Evolutionary conservation across 306 rosid genomes (phyloP).

Genomic region (Citrullus colocynthis): DNA sequence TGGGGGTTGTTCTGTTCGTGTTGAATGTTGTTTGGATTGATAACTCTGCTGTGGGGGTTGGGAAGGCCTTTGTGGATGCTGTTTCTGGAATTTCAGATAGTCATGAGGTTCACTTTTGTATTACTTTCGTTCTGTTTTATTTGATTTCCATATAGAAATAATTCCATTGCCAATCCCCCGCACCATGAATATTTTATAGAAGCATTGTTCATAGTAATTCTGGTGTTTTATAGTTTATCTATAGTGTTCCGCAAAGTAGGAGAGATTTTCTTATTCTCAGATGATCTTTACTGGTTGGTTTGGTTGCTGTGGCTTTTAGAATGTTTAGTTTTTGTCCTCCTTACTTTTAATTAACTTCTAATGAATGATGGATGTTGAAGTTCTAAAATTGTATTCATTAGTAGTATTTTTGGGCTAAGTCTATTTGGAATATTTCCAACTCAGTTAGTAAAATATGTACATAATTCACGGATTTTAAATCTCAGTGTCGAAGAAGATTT

Average conservation of each 20-base stretch:
- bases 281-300: background rate
- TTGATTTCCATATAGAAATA: background rate
- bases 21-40: constrained; percentile 68
- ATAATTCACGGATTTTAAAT: no score
- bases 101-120: constrained; percentile 35
- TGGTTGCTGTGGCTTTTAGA: no score
- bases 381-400: no score
- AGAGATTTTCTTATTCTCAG: background rate
- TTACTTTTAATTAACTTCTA: no score
- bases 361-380: no score
- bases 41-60: constrained; percentile 63
- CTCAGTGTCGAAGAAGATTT: no score
- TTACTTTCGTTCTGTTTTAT: background rate
- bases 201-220: background rate
- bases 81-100: constrained; percentile 54
- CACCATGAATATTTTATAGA: background rate
- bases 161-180: background rate
- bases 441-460: no score
- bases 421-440: no score
- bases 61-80: constrained; percentile 50
- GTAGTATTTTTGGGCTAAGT: no score
- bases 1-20: constrained; percentile 52
- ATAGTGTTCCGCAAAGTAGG: background rate
- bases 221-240: background rate
- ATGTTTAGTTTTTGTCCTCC: no score